A percentile compares a stretch with the other conserved stretches of the same genome.
These are phyloP conservation scores for Entomortierella chlamydospora DNA, from an alignment of 192 early-diverging fungal genomes.

Conservation along the genomic window DNA sequence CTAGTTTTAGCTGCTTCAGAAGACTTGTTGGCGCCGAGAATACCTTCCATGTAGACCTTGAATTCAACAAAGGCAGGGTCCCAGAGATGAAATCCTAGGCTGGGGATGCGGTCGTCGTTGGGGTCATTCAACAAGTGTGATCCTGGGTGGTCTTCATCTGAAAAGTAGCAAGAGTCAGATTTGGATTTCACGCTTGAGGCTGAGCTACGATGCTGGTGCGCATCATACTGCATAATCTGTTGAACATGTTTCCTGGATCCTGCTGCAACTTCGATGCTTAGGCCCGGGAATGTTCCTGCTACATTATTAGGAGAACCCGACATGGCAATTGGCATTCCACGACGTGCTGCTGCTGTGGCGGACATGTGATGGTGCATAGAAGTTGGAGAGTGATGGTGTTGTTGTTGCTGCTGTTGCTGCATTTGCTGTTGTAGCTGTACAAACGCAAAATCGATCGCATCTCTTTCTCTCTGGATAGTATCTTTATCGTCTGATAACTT, in stretches of 20 bases:
- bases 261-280: conserved; percentile 16
- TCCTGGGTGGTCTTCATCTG: conserved; percentile 48
- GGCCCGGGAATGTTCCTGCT: not conserved
- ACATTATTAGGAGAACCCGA: not conserved
- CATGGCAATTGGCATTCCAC: conserved; percentile 26
- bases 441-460: conserved; percentile 45
- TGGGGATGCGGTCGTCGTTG: conserved; percentile 48
- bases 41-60: conserved; percentile 40
- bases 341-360: conserved; percentile 34
- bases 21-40: conserved; percentile 11
- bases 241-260: conserved; percentile 42
- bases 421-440: conserved; percentile 33
- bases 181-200: conserved; percentile 46
- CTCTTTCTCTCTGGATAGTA: conserved; percentile 28
- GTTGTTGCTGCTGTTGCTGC: conserved; percentile 24
- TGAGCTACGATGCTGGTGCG: conserved; percentile 43
- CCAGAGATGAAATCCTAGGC: conserved; percentile 48
- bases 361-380: conserved; percentile 45
- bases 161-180: conserved; percentile 53
- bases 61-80: conserved; percentile 50
- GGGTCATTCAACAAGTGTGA: conserved; percentile 43
- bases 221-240: conserved; percentile 42
- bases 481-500: conserved; percentile 54
- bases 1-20: not conserved
- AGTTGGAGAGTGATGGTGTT: conserved; percentile 22